Evolutionary conservation across 108 stramenopile genomes (phyloP).

Genomic region (Hondaea fermentalgiana): DNA sequence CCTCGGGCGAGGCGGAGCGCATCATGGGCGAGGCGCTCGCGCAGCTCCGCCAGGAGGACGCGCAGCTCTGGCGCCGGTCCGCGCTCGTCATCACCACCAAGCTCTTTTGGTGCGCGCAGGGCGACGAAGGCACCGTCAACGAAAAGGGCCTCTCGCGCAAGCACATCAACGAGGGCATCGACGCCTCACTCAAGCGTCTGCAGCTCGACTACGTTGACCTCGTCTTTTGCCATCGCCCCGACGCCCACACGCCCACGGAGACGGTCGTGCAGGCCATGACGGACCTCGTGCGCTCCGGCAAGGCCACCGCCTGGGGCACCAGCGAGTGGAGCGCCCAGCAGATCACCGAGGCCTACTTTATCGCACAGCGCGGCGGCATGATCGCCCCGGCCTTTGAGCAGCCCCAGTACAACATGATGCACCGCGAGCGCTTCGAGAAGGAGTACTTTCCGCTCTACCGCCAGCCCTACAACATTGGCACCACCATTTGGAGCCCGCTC

Average conservation of each 20-base stretch:
- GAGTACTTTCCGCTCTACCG: conserved; percentile 41
- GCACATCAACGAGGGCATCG: conserved; percentile 39
- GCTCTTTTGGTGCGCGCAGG: conserved; percentile 32
- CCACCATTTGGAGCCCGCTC: conserved; percentile 41
- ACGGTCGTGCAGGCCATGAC: conserved; percentile 44
- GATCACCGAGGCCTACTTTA: conserved; percentile 42
- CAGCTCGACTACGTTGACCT: conserved; percentile 41
- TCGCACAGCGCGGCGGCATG: conserved; percentile 28
- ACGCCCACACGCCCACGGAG: conserved; percentile 34
- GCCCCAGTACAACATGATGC: conserved; percentile 47
- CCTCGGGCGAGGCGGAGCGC: conserved; percentile 37
- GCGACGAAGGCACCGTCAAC: conserved; percentile 28
- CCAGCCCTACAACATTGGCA: conserved; percentile 36
- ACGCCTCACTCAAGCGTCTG: conserved; percentile 30
- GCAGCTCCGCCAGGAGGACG: conserved; percentile 36
- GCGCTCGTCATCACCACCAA: conserved; percentile 42
- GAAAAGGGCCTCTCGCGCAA: conserved; percentile 39
- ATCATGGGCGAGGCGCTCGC: conserved; percentile 38
- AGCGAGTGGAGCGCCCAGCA: conserved; percentile 44
- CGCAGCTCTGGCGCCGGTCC: conserved; percentile 35
- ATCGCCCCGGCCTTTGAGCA: conserved; percentile 38
- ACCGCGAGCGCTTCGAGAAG: conserved; percentile 42
- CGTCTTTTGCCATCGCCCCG: conserved; percentile 41
- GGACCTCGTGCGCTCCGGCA: conserved; percentile 34
- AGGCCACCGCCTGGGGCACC: conserved; percentile 44